These are phyloP conservation scores for Berberis thunbergii DNA, from an alignment of 164 flowering plant species.

Conservation along the genomic window DNA sequence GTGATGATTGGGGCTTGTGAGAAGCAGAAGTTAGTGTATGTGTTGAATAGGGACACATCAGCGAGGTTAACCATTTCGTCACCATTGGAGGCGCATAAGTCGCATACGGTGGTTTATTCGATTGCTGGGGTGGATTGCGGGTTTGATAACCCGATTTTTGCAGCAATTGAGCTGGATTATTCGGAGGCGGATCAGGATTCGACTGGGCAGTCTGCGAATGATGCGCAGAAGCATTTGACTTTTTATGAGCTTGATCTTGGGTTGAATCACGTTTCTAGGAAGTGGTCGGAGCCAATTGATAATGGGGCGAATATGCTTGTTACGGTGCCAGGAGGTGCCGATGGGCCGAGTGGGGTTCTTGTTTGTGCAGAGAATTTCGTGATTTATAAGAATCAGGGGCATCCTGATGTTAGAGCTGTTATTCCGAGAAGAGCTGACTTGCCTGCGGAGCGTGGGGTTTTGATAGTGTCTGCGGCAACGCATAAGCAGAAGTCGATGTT, in stretches of 20 bases:
- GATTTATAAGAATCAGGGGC: slow-evolving; percentile 97
- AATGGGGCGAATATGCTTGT: slow-evolving; percentile 97
- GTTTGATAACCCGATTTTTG: slow-evolving; percentile 92
- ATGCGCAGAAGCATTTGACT: slow-evolving; percentile 91
- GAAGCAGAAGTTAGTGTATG: slow-evolving; percentile 96
- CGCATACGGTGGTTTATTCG: slow-evolving; percentile 72
- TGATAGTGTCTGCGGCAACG: slow-evolving; percentile 85
- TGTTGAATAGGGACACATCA: slow-evolving; percentile 82
- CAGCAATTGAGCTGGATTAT: slow-evolving; percentile 95
- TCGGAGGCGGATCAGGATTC: slow-evolving; percentile 69
- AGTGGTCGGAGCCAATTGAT: slow-evolving; percentile 93
- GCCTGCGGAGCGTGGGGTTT: slow-evolving; percentile 91
- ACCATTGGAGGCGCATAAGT: slow-evolving; percentile 91
- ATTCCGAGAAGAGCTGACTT: slow-evolving; percentile 88
- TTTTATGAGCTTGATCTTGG: slow-evolving; percentile 96
- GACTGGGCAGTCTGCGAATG: slow-evolving; percentile 38
- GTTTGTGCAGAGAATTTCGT: slow-evolving; percentile 98
- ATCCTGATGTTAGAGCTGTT: slow-evolving; percentile 84
- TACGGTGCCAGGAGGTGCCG: slow-evolving; percentile 95
- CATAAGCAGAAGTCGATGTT: slow-evolving; percentile 84
- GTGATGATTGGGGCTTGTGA: slow-evolving; percentile 95
- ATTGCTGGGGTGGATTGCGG: slow-evolving; percentile 93
- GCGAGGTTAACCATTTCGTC: slow-evolving; percentile 91
- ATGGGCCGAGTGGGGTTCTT: slow-evolving; percentile 96
- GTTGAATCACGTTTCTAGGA: slow-evolving; percentile 90